These are phyloP conservation scores for Globisporangium lucens DNA, from an alignment of 352 stramenopile genomes.

Conservation along the genomic window DNA sequence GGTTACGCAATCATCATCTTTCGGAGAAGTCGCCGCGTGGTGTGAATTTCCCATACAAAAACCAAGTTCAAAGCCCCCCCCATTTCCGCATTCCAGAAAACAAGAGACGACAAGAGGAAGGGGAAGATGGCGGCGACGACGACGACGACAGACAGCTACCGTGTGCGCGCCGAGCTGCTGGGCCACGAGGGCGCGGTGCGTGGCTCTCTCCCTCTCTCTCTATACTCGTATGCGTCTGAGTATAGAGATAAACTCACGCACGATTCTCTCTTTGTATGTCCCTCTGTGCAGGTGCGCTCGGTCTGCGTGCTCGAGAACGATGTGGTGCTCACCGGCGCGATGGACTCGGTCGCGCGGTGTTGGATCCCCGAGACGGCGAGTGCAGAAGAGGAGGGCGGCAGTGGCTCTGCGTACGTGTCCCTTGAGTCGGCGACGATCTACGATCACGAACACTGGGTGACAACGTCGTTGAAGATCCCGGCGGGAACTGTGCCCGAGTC, in stretches of 20 bases:
- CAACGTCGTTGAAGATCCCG: slow-evolving; percentile 43
- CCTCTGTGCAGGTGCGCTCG: slow-evolving; percentile 46
- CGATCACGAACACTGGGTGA: slow-evolving; percentile 85
- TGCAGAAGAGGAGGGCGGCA: slow-evolving; percentile 13
- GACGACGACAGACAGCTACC: slow-evolving; percentile 12
- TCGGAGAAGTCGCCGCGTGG: background rate
- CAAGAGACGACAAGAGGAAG: background rate
- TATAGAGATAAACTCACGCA: slow-evolving; percentile 6
- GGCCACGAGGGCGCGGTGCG: slow-evolving; percentile 77
- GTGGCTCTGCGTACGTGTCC: slow-evolving; percentile 26
- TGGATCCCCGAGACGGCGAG: slow-evolving; percentile 38
- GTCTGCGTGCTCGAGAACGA: slow-evolving; percentile 48
- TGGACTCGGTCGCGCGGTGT: slow-evolving; percentile 62
- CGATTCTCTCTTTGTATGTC: background rate
- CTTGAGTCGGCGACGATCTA: slow-evolving; percentile 61
- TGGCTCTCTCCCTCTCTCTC: slow-evolving; percentile 3
- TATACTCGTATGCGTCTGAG: slow-evolving; percentile 1
- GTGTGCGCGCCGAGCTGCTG: slow-evolving; percentile 47
- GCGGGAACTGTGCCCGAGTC: slow-evolving; percentile 21
- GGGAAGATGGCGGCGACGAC: background rate
- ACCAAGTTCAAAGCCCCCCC: background rate
- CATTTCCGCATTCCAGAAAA: background rate
- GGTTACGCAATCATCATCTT: no score
- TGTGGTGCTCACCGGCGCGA: slow-evolving; percentile 65
- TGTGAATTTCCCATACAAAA: slow-evolving; percentile 1